Conservation (phyloP, 192 early-diverging fungal species). For the Coemansia sp. region DNA sequence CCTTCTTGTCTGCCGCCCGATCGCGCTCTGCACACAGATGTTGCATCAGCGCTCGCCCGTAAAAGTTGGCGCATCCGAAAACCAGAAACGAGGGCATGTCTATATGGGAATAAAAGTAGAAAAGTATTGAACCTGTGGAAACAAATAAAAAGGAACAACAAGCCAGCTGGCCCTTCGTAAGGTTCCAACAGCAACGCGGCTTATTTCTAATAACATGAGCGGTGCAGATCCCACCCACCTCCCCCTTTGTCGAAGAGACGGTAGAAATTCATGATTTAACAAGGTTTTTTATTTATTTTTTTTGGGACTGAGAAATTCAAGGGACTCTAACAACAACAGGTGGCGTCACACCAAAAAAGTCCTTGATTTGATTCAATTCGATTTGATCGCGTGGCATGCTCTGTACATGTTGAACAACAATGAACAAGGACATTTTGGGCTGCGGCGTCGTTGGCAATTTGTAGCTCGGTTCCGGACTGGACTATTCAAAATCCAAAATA, state of each 20-base stretch:
- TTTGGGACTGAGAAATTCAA: background rate
- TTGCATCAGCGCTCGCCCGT: slow-evolving; percentile 43
- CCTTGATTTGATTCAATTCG: background rate
- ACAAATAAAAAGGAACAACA: background rate
- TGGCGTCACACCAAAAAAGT: too few species aligned
- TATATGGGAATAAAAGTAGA: background rate
- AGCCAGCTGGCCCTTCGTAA: too few species aligned
- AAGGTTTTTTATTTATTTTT: background rate
- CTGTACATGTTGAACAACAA: too few species aligned
- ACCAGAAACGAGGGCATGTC: slow-evolving; percentile 45
- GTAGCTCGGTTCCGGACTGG: background rate
- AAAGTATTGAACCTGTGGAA: background rate
- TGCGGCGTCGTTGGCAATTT: background rate
- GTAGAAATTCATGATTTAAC: too few species aligned
- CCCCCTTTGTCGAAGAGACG: too few species aligned
- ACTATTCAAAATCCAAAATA: background rate
- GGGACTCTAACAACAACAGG: background rate
- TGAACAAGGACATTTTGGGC: too few species aligned
- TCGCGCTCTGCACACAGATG: slow-evolving; percentile 35
- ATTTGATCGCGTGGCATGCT: too few species aligned
- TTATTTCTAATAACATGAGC: too few species aligned
- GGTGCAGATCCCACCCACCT: background rate
- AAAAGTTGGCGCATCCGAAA: slow-evolving; percentile 47
- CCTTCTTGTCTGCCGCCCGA: background rate
- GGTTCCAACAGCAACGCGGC: too few species aligned